phyloP scores from a whole-genome alignment of 306 rosid species.

The Inga laurina region DNA sequence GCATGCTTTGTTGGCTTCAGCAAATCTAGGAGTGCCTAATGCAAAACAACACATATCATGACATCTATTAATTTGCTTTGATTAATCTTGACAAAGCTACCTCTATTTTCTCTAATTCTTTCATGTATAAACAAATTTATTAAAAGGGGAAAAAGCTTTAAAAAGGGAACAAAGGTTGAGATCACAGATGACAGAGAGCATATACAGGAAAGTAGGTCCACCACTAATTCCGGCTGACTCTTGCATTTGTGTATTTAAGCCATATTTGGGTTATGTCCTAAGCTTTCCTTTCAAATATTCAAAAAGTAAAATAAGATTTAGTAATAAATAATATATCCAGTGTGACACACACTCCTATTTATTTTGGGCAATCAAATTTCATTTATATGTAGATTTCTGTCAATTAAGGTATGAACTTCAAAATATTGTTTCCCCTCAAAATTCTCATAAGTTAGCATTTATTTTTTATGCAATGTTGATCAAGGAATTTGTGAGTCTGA shows the following conservation, averaged over 20 bases:
- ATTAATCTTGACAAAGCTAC: neutral
- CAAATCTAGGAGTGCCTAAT: neutral
- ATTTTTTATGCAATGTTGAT: neutral
- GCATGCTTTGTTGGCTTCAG: neutral
- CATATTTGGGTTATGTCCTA: neutral
- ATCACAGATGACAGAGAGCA: neutral
- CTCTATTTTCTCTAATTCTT: neutral
- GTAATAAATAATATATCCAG: neutral
- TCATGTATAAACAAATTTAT: neutral
- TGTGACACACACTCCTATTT: neutral
- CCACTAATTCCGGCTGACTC: neutral
- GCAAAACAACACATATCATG: neutral
- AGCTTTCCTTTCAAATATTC: neutral
- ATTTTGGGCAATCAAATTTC: neutral
- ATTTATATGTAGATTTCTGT: neutral
- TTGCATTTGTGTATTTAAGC: neutral
- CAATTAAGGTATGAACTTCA: neutral
- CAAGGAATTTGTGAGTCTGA: conserved; percentile 1
- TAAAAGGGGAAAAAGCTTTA: neutral
- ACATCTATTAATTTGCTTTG: neutral
- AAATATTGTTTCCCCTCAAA: conserved; percentile 1
- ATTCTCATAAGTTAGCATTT: neutral
- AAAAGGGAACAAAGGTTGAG: neutral
- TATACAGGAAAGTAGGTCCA: no score
- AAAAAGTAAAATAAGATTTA: neutral